Evolutionary conservation across 2,329 filamentous ascomycete species (phyloP).

Genomic region (Neopestalotiopsis sp.): DNA sequence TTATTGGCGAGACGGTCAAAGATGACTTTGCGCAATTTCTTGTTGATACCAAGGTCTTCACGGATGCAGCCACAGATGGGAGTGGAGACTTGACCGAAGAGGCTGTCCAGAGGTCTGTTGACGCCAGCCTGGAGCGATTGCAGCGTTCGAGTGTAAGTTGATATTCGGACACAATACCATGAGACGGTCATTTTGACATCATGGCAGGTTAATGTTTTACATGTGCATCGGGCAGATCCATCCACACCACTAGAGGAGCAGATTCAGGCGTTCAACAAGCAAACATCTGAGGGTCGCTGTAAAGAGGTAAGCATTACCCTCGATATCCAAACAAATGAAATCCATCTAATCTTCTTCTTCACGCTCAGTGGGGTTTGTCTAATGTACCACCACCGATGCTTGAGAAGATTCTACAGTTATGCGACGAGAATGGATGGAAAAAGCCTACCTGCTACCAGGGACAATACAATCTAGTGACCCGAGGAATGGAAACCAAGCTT

Average conservation of each 20-base stretch:
- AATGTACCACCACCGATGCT: neutral
- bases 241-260: neutral
- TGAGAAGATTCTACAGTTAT: neutral
- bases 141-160: neutral
- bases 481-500: neutral
- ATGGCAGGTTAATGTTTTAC: neutral
- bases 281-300: neutral
- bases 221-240: neutral
- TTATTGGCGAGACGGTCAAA: neutral
- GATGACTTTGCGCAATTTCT: neutral
- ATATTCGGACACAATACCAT: neutral
- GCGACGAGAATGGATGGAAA: neutral
- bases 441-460: neutral
- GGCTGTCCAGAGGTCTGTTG: neutral
- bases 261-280: neutral
- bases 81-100: neutral
- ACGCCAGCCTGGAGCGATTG: neutral
- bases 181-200: neutral
- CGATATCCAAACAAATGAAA: accelerated
- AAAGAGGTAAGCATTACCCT: neutral
- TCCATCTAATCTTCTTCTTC: neutral
- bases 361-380: neutral
- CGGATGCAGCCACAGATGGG: neutral
- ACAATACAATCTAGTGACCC: neutral
- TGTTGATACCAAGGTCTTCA: neutral